Evolutionary conservation across 106 monocot species (phyloP).

Genomic region (Hemerocallis citrina): DNA sequence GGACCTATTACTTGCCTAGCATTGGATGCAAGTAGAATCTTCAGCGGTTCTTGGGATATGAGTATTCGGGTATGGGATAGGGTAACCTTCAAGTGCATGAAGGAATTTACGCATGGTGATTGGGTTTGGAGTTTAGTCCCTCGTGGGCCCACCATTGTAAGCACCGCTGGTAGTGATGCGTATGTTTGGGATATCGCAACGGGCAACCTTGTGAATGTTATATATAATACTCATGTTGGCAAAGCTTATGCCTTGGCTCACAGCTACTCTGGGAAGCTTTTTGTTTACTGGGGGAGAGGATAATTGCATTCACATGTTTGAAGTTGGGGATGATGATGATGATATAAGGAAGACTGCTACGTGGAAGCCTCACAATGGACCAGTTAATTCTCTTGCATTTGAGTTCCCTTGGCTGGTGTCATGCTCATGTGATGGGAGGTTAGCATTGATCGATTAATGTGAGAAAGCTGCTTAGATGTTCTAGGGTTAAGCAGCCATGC

Average conservation of each 20-base stretch:
- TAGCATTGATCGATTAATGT: slow-evolving; percentile 73
- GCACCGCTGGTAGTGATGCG: slow-evolving; percentile 56
- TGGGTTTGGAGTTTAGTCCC: slow-evolving; percentile 78
- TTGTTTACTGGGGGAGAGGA: slow-evolving; percentile 79
- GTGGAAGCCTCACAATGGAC: slow-evolving; percentile 55
- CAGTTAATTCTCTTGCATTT: slow-evolving; percentile 64
- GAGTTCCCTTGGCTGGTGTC: slow-evolving; percentile 94
- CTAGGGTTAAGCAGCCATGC: slow-evolving; percentile 8
- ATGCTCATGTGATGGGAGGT: slow-evolving; percentile 61
- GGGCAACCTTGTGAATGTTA: slow-evolving; percentile 19
- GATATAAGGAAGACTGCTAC: slow-evolving; percentile 28
- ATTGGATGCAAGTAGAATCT: slow-evolving; percentile 56
- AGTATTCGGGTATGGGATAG: slow-evolving; percentile 68
- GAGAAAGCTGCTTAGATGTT: slow-evolving; percentile 43
- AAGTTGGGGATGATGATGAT: slow-evolving; percentile 11
- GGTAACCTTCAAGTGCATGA: slow-evolving; percentile 37
- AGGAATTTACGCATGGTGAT: slow-evolving; percentile 46
- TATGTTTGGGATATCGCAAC: slow-evolving; percentile 58
- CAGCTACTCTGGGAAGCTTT: slow-evolving; percentile 49
- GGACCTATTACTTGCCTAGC: slow-evolving; percentile 78
- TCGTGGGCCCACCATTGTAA: slow-evolving; percentile 48
- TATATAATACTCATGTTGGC: slow-evolving; percentile 39
- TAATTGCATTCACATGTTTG: slow-evolving; percentile 63
- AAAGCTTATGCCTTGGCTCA: slow-evolving; percentile 48
- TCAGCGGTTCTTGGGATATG: slow-evolving; percentile 89